Conservation (phyloP, 208 protist species). For the Trypanosoma mega region DNA sequence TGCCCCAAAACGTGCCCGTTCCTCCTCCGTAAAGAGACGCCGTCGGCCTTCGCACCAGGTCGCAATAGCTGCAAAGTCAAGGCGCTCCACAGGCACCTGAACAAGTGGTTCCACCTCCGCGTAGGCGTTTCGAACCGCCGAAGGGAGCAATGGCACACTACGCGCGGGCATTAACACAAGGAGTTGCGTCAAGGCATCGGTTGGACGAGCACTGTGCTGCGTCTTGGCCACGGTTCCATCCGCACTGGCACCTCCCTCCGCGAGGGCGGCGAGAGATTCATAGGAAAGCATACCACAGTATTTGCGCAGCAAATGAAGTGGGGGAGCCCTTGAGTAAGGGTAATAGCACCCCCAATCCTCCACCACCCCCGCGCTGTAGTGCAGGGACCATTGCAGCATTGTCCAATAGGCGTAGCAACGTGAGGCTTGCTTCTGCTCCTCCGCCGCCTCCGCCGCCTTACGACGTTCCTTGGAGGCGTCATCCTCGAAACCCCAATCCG, state of each 20-base stretch:
- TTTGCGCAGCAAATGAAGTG: slow-evolving; percentile 57
- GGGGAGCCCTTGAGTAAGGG: slow-evolving; percentile 71
- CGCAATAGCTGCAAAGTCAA: slow-evolving; percentile 62
- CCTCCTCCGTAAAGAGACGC: slow-evolving; percentile 64
- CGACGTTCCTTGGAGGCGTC: slow-evolving; percentile 43
- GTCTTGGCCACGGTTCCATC: slow-evolving; percentile 5
- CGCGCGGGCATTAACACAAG: slow-evolving; percentile 68
- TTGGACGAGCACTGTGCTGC: slow-evolving; percentile 30
- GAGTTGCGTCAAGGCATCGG: slow-evolving; percentile 81
- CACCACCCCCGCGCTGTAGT: slow-evolving; percentile 81
- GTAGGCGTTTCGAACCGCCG: slow-evolving; percentile 57
- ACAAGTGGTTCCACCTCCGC: slow-evolving; percentile 59
- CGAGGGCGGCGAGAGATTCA: slow-evolving; percentile 57
- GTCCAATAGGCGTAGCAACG: slow-evolving; percentile 90
- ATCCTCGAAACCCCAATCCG: slow-evolving; percentile 43
- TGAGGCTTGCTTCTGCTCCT: slow-evolving; percentile 46
- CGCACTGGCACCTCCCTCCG: slow-evolving; percentile 19
- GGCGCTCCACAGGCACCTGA: slow-evolving; percentile 64
- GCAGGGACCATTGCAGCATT: slow-evolving; percentile 90
- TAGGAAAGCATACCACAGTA: slow-evolving; percentile 85
- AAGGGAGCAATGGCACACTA: slow-evolving; percentile 60
- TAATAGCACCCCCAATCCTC: slow-evolving; percentile 90
- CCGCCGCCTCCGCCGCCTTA: slow-evolving; percentile 28
- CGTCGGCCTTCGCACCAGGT: slow-evolving; percentile 72
- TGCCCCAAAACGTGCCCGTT: slow-evolving; percentile 64